Evolutionary conservation across 352 stramenopile genomes (phyloP), one percentile per base, ranked within the genome.

Genomic region (Phytopythium chamaehyphon): DNA sequence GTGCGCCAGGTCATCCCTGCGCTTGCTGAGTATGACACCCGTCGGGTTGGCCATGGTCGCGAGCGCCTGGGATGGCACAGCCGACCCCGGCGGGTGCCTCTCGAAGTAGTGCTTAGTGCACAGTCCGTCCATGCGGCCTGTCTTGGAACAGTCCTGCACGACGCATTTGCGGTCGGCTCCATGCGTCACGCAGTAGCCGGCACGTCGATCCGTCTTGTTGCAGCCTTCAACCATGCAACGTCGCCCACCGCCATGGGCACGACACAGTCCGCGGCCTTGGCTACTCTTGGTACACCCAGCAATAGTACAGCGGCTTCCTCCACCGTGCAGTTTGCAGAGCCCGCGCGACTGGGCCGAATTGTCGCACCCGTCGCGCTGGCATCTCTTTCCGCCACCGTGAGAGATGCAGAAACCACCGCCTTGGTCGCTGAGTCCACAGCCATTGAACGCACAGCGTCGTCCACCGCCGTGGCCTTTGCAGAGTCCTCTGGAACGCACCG

Each of bases 41-140:
- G 46, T 31, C 18, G 11, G 31, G 46, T 52, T 52, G 46, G 46
- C 46, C 46, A 52, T 52, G 46, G 46, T 42, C 16, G 22, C 36
- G 33, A 35, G 24, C 19, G 39, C 46, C 18, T 19, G 11, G 15
- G 15, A 35, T 22, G 35, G 28, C 39, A 50, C 37, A 4, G 44
- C 44, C 0, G 35, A 36, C 19, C 67, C 49, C 14, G 73, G 66
- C 42, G 83, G 74, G 54, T 90, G 77, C 44, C 76, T 76, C 52
- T 90, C 81, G 51, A 89, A 91, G 64, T 89, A 91, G 66, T 91
- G 81, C 62, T 91, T 91, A 9, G 81, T 89, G 45, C 81, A 91
- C 72, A 91, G 81, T 47, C 68, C 75, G 57, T 91, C 78, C 53
- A 91, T 91, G 47, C 83, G 80, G 21, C 81, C 83, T 8, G 81